Evolutionary conservation across 805 yeast genomes (phyloP).

Genomic region (Kazachstania martiniae): DNA sequence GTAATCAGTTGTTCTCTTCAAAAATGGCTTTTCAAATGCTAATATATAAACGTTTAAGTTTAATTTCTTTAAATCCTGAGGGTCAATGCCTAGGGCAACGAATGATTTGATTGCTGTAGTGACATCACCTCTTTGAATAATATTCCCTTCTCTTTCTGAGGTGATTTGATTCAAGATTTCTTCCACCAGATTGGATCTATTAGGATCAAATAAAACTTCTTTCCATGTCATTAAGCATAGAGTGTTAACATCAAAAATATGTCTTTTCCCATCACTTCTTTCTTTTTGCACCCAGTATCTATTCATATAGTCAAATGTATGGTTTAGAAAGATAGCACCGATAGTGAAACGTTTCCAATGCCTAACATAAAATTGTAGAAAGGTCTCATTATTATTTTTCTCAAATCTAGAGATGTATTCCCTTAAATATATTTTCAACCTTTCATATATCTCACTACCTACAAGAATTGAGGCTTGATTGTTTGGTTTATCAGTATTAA

Average conservation of each 20-base stretch:
- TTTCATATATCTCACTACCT: conserved; percentile 81
- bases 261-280: conserved; percentile 83
- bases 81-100: conserved; percentile 84
- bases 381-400: conserved; percentile 49
- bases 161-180: conserved; percentile 72
- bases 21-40: conserved; percentile 66
- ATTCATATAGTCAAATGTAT: conserved; percentile 90
- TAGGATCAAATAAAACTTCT: conserved; percentile 61
- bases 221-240: conserved; percentile 84
- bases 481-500: conserved; percentile 29
- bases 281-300: conserved; percentile 97
- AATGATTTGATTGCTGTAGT: conserved; percentile 74
- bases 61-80: conserved; percentile 76
- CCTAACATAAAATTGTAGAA: conserved; percentile 72
- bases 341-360: conserved; percentile 84
- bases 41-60: conserved; percentile 73
- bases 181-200: conserved; percentile 46
- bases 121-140: conserved; percentile 54
- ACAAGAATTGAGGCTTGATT: conserved; percentile 41
- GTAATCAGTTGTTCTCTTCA: conserved; percentile 50
- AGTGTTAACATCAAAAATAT: conserved; percentile 85
- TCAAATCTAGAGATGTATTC: conserved; percentile 43
- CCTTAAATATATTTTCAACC: conserved; percentile 55
- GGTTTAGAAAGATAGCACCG: conserved; percentile 86
- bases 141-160: conserved; percentile 67